Conservation (phyloP, 176 grass and related monocot species). For the Oryza meridionalis region DNA sequence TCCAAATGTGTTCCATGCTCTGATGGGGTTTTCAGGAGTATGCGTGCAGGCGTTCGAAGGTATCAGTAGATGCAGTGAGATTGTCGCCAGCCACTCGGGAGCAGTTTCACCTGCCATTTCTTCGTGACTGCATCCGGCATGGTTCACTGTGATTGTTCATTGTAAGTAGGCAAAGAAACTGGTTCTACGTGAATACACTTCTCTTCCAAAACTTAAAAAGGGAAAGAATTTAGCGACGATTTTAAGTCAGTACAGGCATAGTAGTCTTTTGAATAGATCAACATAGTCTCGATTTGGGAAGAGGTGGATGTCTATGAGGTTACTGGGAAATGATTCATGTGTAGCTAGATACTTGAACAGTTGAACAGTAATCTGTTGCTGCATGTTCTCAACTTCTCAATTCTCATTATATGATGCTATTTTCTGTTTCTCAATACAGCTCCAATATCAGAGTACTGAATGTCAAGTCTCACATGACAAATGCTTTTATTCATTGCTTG, state of each 20-base stretch:
- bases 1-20: slow-evolving; percentile 88
- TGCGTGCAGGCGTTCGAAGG: slow-evolving; percentile 80
- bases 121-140: slow-evolving; percentile 25
- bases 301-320: slow-evolving; percentile 29
- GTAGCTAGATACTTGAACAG: neutral
- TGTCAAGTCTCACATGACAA: neutral
- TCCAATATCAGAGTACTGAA: neutral
- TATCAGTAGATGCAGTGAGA: slow-evolving; percentile 66
- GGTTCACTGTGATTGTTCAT: slow-evolving; percentile 41
- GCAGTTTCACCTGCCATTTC: slow-evolving; percentile 50
- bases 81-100: slow-evolving; percentile 45
- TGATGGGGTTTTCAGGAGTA: slow-evolving; percentile 69
- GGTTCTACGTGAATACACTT: slow-evolving; percentile 52
- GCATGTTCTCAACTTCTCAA: neutral
- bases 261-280: slow-evolving; percentile 42
- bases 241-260: slow-evolving; percentile 42
- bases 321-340: neutral
- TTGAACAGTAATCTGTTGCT: slow-evolving; percentile 8
- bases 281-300: slow-evolving; percentile 12
- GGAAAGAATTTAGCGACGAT: slow-evolving; percentile 19
- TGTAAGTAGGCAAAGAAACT: slow-evolving; percentile 69
- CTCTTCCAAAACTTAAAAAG: slow-evolving; percentile 11
- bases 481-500: slow-evolving; percentile 15
- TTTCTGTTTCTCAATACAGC: neutral
- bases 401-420: neutral